These are phyloP conservation scores for Boletus sensibilis DNA, from an alignment of 768 basidiomycete genomes.

Conservation along the genomic window DNA sequence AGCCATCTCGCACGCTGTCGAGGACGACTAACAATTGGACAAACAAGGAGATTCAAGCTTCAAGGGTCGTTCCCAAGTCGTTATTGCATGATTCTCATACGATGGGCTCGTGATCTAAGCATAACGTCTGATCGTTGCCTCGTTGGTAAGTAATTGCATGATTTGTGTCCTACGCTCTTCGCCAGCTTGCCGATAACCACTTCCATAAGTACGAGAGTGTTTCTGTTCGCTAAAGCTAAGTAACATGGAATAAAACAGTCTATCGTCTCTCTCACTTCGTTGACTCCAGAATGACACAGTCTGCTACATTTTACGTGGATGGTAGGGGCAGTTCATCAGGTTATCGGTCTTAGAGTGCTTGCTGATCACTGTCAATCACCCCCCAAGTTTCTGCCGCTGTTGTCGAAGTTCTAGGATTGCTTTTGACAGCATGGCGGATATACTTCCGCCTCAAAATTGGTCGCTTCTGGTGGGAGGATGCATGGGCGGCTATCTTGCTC, in stretches of 20 bases:
- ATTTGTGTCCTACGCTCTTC: too few species aligned
- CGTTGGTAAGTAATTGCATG: too few species aligned
- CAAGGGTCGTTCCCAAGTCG: too few species aligned
- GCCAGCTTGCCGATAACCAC: neutral
- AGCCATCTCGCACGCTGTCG: too few species aligned
- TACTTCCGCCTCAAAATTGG: slow-evolving; percentile 5
- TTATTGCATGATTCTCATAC: too few species aligned
- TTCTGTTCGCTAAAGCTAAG: neutral
- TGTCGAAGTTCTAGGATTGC: neutral
- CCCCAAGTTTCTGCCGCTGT: neutral
- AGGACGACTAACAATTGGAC: too few species aligned
- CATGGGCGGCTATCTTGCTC: slow-evolving; percentile 4
- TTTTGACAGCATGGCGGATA: slow-evolving; percentile 3
- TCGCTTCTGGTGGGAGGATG: slow-evolving; percentile 18
- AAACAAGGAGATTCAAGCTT: too few species aligned
- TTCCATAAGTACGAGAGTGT: neutral
- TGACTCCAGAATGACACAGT: neutral
- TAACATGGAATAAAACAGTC: too few species aligned
- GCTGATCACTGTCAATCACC: neutral
- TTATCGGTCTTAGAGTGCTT: neutral
- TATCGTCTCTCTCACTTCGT: neutral
- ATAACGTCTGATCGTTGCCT: too few species aligned
- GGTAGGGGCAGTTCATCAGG: neutral
- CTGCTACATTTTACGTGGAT: neutral
- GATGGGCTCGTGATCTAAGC: too few species aligned